phyloP scores from a whole-genome alignment of 495 filamentous ascomycete species.

The Paragyromitra xinjiangensis region DNA sequence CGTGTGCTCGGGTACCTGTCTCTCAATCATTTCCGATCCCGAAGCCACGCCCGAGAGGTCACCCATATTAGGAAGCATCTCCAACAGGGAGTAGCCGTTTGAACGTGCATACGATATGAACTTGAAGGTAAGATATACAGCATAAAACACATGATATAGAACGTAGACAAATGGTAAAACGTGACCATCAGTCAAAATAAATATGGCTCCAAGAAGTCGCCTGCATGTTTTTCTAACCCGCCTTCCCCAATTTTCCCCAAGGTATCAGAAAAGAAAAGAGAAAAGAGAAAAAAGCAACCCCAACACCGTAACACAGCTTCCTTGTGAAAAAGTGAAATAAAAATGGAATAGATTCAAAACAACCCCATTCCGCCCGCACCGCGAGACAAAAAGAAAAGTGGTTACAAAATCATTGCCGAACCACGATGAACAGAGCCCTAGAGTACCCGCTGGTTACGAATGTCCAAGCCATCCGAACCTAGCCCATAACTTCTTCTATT shows the following conservation, averaged over 20 bases:
- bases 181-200: background rate
- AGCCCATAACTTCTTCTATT: background rate
- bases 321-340: background rate
- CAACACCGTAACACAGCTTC: background rate
- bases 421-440: background rate
- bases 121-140: slow-evolving; percentile 7
- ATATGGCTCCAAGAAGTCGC: background rate
- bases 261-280: slow-evolving; percentile 1
- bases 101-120: slow-evolving; percentile 1
- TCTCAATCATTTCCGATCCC: no score
- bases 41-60: no score
- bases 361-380: background rate
- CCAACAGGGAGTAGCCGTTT: background rate
- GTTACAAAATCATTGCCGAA: background rate
- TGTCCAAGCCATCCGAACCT: background rate
- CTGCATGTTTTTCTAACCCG: background rate
- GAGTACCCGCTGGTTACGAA: background rate
- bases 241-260: background rate
- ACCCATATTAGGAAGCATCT: no score
- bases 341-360: slow-evolving; percentile 3
- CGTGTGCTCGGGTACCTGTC: no score
- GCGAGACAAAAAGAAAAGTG: background rate
- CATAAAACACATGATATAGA: slow-evolving; percentile 7
- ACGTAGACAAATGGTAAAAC: background rate
- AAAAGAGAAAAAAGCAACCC: slow-evolving; percentile 3